Percentiles rank a stretch among this genome's conserved stretches.
phyloP scores from a whole-genome alignment of 192 early-diverging fungal species.

The Geranomyces michiganensis region DNA sequence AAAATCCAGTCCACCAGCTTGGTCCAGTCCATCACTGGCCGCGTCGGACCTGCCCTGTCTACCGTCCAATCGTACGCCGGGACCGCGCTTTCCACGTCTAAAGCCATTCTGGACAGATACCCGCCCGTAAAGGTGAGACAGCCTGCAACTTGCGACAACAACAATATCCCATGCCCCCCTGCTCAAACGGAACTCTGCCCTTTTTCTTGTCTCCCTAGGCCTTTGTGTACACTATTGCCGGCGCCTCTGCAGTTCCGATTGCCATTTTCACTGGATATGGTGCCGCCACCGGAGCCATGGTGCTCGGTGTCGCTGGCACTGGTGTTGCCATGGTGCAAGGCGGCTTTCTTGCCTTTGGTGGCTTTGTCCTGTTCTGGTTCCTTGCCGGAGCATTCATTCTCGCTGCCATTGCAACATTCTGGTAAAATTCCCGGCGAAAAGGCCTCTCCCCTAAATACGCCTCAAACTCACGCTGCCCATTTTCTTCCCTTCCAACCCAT shows the following conservation, averaged over 20 bases:
- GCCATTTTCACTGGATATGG: constrained; percentile 40
- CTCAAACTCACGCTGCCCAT: background rate
- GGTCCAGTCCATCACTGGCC: constrained; percentile 13
- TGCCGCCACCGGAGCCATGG: constrained; percentile 28
- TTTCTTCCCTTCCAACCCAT: background rate
- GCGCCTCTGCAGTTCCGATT: constrained; percentile 38
- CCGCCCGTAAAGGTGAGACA: constrained; percentile 43
- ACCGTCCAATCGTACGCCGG: constrained; percentile 26
- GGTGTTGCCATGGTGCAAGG: constrained; percentile 46
- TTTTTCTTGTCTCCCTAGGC: constrained; percentile 25
- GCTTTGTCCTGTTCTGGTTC: constrained; percentile 47
- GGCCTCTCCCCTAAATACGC: too few relatives aligned
- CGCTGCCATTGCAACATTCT: constrained; percentile 42
- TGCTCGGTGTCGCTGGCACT: constrained; percentile 42
- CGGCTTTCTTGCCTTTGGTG: constrained; percentile 42
- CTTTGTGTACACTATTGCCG: constrained; percentile 42
- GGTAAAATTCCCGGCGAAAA: constrained; percentile 31
- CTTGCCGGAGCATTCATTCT: constrained; percentile 44
- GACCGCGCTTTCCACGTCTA: constrained; percentile 19
- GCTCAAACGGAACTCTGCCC: background rate
- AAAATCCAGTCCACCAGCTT: constrained; percentile 15
- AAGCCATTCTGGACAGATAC: constrained; percentile 42
- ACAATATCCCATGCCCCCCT: background rate
- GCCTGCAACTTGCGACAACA: constrained; percentile 2
- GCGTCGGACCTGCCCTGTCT: constrained; percentile 10